A percentile compares a stretch with the other conserved stretches of the same genome.
Evolutionary conservation across 2,329 filamentous ascomycete species (phyloP).

Genomic region (Thelonectria rubi): DNA sequence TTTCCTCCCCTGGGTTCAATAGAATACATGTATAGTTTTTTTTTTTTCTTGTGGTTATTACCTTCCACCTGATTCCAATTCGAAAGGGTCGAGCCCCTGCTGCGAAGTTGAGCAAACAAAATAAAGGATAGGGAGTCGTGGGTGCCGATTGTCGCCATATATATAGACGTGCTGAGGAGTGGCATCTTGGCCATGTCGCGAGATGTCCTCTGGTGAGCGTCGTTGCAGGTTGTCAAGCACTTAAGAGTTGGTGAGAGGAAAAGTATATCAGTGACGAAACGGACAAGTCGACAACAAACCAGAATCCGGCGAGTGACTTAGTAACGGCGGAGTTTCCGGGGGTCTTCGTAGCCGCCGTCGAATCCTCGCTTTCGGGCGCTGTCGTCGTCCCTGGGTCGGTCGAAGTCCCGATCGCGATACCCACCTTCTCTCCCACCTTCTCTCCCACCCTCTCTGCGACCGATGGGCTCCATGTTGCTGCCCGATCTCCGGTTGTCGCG

Average conservation of each 20-base stretch:
- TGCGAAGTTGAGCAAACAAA: conserved; percentile 9
- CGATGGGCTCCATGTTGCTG: conserved; percentile 86
- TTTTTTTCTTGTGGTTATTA: conserved; percentile 30
- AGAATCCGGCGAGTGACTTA: conserved; percentile 43
- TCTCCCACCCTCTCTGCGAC: conserved; percentile 66
- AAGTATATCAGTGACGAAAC: conserved; percentile 32
- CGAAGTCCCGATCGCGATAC: conserved; percentile 62
- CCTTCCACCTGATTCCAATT: conserved; percentile 35
- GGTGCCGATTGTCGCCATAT: conserved; percentile 8
- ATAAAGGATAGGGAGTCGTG: conserved; percentile 11
- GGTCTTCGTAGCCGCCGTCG: conserved; percentile 85
- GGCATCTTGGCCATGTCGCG: conserved; percentile 5
- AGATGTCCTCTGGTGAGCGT: conserved; percentile 19
- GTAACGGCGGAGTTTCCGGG: conserved; percentile 72
- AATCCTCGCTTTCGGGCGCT: conserved; percentile 71
- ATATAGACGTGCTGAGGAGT: conserved; percentile 4
- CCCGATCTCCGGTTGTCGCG: conserved; percentile 68
- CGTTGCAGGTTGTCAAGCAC: conserved; percentile 19
- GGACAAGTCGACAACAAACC: conserved; percentile 40
- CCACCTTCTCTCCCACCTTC: conserved; percentile 55
- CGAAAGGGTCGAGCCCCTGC: conserved; percentile 10
- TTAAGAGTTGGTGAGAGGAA: conserved; percentile 38
- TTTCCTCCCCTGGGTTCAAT: conserved; percentile 37
- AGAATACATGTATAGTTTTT: conserved; percentile 42
- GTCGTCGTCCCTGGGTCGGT: conserved; percentile 66